Evolutionary conservation across 345 rosid species (phyloP), one percentile per base, ranked within the genome.

Genomic region (Kernera saxatilis): DNA sequence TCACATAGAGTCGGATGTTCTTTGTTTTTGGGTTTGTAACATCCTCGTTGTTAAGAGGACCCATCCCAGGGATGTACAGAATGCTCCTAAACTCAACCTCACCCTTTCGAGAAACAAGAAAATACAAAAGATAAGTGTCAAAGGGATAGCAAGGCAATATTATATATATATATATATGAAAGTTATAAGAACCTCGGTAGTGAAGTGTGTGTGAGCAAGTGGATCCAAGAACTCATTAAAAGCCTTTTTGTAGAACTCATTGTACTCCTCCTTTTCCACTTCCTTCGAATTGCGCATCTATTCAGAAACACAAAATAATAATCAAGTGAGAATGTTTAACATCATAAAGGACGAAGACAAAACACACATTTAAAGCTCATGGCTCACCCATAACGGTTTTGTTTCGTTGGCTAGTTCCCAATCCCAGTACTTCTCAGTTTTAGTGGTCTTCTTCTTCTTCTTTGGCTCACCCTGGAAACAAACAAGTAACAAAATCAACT

Each of bases 31-130:
- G 93, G 68, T 90, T 95, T 7, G 83, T 70, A 2, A 88, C 86
- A 3, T 92, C 98, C 76, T 95, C 98, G 15, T 88, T 92, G 84
- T 90, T 90, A 26, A 90, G 88, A 75, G 99, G 99, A 46, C 96
- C 97, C 97, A 94, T 89, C 69, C 98, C 99, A 46, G 99, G 99
- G 65, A 91, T 77, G 79, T 89, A 94, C 4, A 94, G 54, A 82
- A 94, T 88, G 76, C 97, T 89, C 80, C 96, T 87, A 76, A 94
- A 91, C 84, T 94, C 98, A 66, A 94, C 99, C 80, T 94, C 99
- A 19, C 99, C 99, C 99, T 91, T 85, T 79, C 26, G 72, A 33
- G 50, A 22, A 51, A 23, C 58, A 61, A 61, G 43, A 41, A 32
- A 49, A 18, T 3, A 30, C n/a, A 32, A 8, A 32, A 8, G 1